Conservation (phyloP, 2,329 filamentous ascomycete genomes). For the Dothideomycetidae sp. region DNA sequence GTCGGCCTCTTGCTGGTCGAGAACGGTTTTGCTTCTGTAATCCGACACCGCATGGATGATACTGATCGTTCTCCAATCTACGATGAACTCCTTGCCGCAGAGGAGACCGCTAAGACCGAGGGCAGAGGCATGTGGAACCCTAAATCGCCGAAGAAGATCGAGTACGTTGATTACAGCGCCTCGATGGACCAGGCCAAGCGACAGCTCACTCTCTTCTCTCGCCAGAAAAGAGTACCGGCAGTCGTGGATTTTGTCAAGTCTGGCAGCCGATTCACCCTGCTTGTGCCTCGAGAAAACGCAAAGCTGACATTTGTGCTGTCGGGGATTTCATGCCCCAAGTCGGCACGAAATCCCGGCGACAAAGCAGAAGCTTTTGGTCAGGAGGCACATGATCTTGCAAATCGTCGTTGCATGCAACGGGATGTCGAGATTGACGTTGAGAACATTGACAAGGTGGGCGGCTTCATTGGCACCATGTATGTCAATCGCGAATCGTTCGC, state of each 20-base stretch:
- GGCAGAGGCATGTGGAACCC: slow-evolving; percentile 91
- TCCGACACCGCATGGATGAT: slow-evolving; percentile 88
- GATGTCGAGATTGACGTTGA: slow-evolving; percentile 94
- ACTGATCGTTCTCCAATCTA: slow-evolving; percentile 89
- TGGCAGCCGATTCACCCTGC: slow-evolving; percentile 82
- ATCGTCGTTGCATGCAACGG: slow-evolving; percentile 76
- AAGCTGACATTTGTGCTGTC: slow-evolving; percentile 92
- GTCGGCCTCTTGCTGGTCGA: slow-evolving; percentile 75
- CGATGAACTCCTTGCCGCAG: slow-evolving; percentile 69
- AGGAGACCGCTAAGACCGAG: slow-evolving; percentile 68
- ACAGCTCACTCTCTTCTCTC: slow-evolving; percentile 70
- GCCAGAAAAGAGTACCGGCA: slow-evolving; percentile 83
- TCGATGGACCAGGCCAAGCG: slow-evolving; percentile 90
- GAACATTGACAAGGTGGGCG: slow-evolving; percentile 89
- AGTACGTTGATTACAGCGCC: slow-evolving; percentile 82
- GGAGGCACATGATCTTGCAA: slow-evolving; percentile 85
- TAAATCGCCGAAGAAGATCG: slow-evolving; percentile 70
- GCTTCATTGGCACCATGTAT: slow-evolving; percentile 90
- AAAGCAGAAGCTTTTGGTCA: slow-evolving; percentile 86
- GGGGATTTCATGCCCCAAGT: slow-evolving; percentile 79
- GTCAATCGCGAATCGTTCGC: slow-evolving; percentile 93
- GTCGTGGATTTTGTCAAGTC: slow-evolving; percentile 96
- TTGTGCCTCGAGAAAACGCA: slow-evolving; percentile 82
- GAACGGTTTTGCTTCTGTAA: slow-evolving; percentile 83
- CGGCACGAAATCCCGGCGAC: slow-evolving; percentile 66